Evolutionary conservation across 1,139 yeast genomes (phyloP).

Genomic region (Suhomyces bokatorum): DNA sequence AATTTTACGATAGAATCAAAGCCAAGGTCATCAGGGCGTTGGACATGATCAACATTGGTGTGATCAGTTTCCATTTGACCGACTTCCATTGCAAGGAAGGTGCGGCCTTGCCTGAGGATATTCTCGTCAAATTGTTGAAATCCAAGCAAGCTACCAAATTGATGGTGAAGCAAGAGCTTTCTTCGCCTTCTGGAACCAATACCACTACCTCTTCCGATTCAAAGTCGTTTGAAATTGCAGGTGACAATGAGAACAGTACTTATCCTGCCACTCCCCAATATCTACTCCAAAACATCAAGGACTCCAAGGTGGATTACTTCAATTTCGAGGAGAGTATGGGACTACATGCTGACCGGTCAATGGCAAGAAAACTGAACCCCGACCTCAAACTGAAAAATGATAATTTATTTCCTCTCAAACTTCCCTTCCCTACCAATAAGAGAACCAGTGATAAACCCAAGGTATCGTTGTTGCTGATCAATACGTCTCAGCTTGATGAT

Average conservation of each 20-base stretch:
- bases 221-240: slow-evolving; percentile 47
- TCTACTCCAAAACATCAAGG: slow-evolving; percentile 43
- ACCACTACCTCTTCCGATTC: slow-evolving; percentile 51
- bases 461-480: slow-evolving; percentile 31
- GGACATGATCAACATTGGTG: slow-evolving; percentile 41
- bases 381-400: slow-evolving; percentile 6
- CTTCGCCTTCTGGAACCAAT: slow-evolving; percentile 34
- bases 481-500: slow-evolving; percentile 22
- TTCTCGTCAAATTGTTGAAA: slow-evolving; percentile 35
- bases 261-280: slow-evolving; percentile 67
- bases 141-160: slow-evolving; percentile 42
- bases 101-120: slow-evolving; percentile 53
- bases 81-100: slow-evolving; percentile 72
- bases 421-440: slow-evolving; percentile 24
- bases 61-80: slow-evolving; percentile 61
- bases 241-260: slow-evolving; percentile 37
- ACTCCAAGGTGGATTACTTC: slow-evolving; percentile 54
- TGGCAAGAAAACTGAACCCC: slow-evolving; percentile 1
- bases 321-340: slow-evolving; percentile 54
- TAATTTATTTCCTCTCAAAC: slow-evolving; percentile 23
- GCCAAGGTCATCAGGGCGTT: slow-evolving; percentile 39
- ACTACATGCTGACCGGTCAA: slow-evolving; percentile 11
- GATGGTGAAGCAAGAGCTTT: slow-evolving; percentile 41
- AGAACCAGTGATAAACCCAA: slow-evolving; percentile 15
- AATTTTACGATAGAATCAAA: slow-evolving; percentile 27